phyloP scores from a whole-genome alignment of 352 stramenopile species.

The Globisporangium splendens region DNA sequence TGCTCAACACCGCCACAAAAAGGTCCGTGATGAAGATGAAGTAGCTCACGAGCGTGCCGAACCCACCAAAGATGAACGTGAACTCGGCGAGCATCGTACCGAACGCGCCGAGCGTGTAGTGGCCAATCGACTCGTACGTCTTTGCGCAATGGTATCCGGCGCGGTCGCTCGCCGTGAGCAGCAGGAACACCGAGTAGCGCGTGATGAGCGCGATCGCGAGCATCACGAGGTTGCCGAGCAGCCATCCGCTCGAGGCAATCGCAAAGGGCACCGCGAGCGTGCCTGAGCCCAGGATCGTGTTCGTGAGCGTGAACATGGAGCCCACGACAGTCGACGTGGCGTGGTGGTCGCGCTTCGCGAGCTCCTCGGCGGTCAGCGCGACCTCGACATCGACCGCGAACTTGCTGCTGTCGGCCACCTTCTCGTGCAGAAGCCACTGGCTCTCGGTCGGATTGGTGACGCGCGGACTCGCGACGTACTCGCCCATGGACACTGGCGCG shows the following conservation, averaged over 20 bases:
- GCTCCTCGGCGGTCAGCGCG: conserved; percentile 12
- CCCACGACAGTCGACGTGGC: conserved; percentile 51
- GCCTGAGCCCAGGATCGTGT: conserved; percentile 73
- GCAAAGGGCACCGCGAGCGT: conserved; percentile 72
- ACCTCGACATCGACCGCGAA: conserved; percentile 12
- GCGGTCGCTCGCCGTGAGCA: conserved; percentile 60
- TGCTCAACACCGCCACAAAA: conserved; percentile 37
- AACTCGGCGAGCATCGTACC: conserved; percentile 68
- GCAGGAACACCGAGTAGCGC: conserved; percentile 69
- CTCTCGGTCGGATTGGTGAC: conserved; percentile 17
- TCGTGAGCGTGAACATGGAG: conserved; percentile 72
- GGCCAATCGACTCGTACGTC: conserved; percentile 72
- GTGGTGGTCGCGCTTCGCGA: conserved; percentile 19
- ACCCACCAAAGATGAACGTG: conserved; percentile 83
- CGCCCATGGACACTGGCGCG: conserved; percentile 70
- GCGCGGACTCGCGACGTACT: conserved; percentile 68
- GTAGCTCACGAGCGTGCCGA: conserved; percentile 78
- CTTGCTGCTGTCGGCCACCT: conserved; percentile 13
- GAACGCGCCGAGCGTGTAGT: conserved; percentile 64
- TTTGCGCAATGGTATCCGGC: conserved; percentile 57
- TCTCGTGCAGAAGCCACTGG: conserved; percentile 23
- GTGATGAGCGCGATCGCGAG: conserved; percentile 65
- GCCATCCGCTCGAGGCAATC: conserved; percentile 67
- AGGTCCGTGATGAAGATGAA: conserved; percentile 82
- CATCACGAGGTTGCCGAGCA: conserved; percentile 67